Evolutionary conservation across 148 eudicot species (phyloP), one percentile per base, ranked within the genome.

Genomic region (Tetragonia tetragonoides): DNA sequence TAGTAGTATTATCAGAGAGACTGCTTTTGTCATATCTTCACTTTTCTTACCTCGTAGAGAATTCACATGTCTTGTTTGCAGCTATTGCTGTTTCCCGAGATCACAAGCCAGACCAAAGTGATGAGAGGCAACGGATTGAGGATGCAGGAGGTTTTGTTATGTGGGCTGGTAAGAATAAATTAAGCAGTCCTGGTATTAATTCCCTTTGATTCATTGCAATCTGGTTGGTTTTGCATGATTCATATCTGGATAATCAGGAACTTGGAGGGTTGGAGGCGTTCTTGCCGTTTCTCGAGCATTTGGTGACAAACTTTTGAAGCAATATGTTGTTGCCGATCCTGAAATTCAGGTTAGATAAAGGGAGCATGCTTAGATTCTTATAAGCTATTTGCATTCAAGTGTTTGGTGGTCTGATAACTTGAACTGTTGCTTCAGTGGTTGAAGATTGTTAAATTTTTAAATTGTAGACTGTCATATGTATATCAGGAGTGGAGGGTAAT

Each of bases 221-320:
- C 51, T 51, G 54, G 46, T 71, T 68, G 14, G 53, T 39, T 34
- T 6, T 63, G 34, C 60, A 62, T 85, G 73, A 72, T 74, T 62
- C 21, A 21, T 60, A 4, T 60, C 68, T 56, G 72, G 37, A 67
- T 78, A 7, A 24, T 57, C 71, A 89, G 99, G 99, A 83, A 95
- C 99, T 75, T 95, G 99, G 99, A 91, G 99, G 85, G 99, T 95
- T 82, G 99, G 99, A 81, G 99, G 99, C 17, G 99, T 95, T 68
- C 96, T 95, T 80, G 99, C 99, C 80, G 99, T 95, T 75, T 95
- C 99, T 69, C 99, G 99, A 79, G 99, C 99, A 56, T 95, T 95
- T 87, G 99, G 97, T 77, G 97, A 92, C 80, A 92, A 91, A 78
- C 91, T 88, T 77, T 83, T 95, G 88, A 95, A 95, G 88, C 99